Evolutionary conservation across 345 rosid genomes (phyloP), one percentile per base, ranked within the genome.

Genomic region (Salix purpurea): DNA sequence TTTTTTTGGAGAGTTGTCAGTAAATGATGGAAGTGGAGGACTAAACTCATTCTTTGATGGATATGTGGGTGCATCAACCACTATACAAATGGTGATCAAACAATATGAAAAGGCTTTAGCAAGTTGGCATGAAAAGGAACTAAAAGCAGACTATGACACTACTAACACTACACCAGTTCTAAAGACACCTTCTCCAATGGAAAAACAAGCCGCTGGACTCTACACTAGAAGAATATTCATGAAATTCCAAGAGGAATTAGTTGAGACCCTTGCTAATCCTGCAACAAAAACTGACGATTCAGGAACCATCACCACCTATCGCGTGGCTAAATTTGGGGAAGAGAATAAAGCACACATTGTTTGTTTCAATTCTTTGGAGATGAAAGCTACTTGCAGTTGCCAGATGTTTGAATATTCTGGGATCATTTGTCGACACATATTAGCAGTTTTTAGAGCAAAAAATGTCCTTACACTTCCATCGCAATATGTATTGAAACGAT

Each of bases 321-420:
- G 81, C 64, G 91, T 89, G 26, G 81, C 90, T 2, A 89, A 89
- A 70, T 88, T 85, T 69, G 93, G 91, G 69, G 93, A 89, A 83
- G 90, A 85, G 69, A 85, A 82, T 77, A 88, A 73, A 77, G 85
- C 87, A 46, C 79, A 85, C 78, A 78, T 71, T 74, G 90, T 88
- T n/a, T 86, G 81, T 81, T 88, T 89, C 83, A 85, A 86, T 75
- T 80, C 85, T 46, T 67, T 88, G 73, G 89, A 84, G 83, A 89
- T 88, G 93, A 88, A 85, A 76, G 90, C 91, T 34, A 72, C 74
- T 24, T 89, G 93, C 79, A 89, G 89, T 76, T 89, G 93, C 83
- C 91, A 86, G 81, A 89, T 86, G 93, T 89, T 85, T 81, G 93
- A 89, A 74, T 88, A 85, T 83, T 88, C 93, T 14, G 93, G 93